A percentile compares a stretch with the other conserved stretches of the same genome.
Evolutionary conservation across 2,329 filamentous ascomycete genomes (phyloP).

Genomic region (Diaporthe australafricana): DNA sequence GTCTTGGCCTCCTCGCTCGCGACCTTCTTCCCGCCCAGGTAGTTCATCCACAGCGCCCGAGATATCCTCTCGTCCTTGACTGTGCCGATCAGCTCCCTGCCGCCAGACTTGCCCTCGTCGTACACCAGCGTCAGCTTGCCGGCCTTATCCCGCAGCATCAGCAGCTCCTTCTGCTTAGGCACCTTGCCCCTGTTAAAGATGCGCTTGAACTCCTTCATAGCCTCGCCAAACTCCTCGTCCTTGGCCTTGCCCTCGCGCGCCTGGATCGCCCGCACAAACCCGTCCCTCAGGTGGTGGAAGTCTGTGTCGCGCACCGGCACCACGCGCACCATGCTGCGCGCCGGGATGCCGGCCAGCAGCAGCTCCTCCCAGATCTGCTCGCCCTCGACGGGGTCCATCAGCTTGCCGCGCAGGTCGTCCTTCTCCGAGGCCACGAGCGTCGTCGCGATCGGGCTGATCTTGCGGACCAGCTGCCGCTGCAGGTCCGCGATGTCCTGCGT

Average conservation of each 20-base stretch:
- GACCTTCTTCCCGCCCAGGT: conserved; percentile 86
- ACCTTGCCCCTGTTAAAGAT: conserved; percentile 86
- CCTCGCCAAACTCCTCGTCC: conserved; percentile 80
- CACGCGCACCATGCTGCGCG: conserved; percentile 81
- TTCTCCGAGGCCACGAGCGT: conserved; percentile 87
- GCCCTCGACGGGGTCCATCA: conserved; percentile 77
- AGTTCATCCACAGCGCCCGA: conserved; percentile 88
- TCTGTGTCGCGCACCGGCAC: conserved; percentile 94
- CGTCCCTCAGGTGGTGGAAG: conserved; percentile 91
- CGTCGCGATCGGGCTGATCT: conserved; percentile 81
- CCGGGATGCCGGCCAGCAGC: conserved; percentile 73
- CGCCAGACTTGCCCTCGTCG: conserved; percentile 61
- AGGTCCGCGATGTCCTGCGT: conserved; percentile 84
- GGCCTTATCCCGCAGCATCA: conserved; percentile 74
- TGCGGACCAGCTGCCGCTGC: conserved; percentile 80
- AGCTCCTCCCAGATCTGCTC: conserved; percentile 81
- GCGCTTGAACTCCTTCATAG: conserved; percentile 81
- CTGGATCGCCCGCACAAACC: conserved; percentile 87
- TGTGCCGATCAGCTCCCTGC: conserved; percentile 71
- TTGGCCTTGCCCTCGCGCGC: conserved; percentile 70
- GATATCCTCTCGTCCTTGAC: conserved; percentile 85
- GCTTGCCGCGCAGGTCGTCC: conserved; percentile 73
- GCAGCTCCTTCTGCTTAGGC: conserved; percentile 81
- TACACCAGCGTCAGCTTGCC: conserved; percentile 78
- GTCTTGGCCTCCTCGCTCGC: conserved; percentile 84